Percentiles rank a stretch among this genome's conserved stretches.
Conservation (phyloP, 768 basidiomycete species). For the Tephrocybe sp. region DNA sequence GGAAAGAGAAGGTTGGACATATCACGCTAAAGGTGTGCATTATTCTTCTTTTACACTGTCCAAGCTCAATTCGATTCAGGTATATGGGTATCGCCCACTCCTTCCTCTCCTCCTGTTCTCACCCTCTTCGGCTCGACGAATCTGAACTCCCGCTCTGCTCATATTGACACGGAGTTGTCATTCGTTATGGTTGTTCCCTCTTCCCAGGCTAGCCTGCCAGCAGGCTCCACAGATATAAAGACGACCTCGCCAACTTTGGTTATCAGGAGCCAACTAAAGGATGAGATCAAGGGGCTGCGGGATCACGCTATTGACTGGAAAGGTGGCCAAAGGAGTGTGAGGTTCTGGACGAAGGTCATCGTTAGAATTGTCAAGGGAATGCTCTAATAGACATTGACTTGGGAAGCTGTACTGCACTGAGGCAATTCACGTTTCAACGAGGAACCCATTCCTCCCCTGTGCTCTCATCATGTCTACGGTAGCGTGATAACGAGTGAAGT, state of each 20-base stretch:
- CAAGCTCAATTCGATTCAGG: slow-evolving; percentile 41
- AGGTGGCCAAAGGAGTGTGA: slow-evolving; percentile 56
- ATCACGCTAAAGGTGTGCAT: slow-evolving; percentile 90
- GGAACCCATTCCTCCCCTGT: no score
- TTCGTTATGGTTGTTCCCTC: slow-evolving; percentile 79
- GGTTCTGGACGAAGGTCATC: slow-evolving; percentile 62
- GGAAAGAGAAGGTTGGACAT: slow-evolving; percentile 91
- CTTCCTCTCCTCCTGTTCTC: slow-evolving; percentile 52
- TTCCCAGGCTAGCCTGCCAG: background rate
- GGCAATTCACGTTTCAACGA: no score
- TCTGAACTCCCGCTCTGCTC: slow-evolving; percentile 86
- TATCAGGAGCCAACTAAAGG: slow-evolving; percentile 48
- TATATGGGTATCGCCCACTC: slow-evolving; percentile 76
- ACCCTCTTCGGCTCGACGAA: slow-evolving; percentile 96
- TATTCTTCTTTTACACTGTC: background rate
- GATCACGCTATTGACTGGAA: slow-evolving; percentile 56
- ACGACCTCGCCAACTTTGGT: slow-evolving; percentile 15
- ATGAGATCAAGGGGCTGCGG: slow-evolving; percentile 55
- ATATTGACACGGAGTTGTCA: slow-evolving; percentile 90
- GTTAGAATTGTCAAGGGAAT: slow-evolving; percentile 68
- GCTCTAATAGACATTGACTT: slow-evolving; percentile 48
- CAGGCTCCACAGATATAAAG: background rate
- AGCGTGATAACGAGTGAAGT: no score
- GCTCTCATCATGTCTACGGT: no score
- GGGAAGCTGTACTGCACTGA: no score